Conservation (phyloP, 805 yeast genomes). For the Ogataea henricii region DNA sequence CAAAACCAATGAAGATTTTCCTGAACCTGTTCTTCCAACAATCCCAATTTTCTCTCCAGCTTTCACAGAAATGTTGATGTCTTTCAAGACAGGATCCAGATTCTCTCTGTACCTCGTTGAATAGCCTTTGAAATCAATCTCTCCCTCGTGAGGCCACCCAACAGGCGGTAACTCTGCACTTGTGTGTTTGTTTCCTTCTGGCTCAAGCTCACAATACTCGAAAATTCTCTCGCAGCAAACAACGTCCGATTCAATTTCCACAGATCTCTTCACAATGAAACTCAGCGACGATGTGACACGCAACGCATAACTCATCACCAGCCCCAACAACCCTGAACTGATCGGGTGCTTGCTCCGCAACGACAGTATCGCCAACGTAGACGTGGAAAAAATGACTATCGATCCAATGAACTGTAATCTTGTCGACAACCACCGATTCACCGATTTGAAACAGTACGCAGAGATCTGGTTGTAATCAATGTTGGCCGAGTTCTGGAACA, state of each 20-base stretch:
- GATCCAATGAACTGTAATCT: slow-evolving; percentile 65
- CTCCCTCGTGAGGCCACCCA: slow-evolving; percentile 59
- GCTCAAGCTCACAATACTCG: slow-evolving; percentile 75
- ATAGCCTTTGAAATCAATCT: slow-evolving; percentile 50
- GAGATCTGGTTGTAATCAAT: slow-evolving; percentile 51
- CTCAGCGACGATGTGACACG: slow-evolving; percentile 55
- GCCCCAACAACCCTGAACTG: slow-evolving; percentile 62
- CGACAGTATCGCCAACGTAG: slow-evolving; percentile 46
- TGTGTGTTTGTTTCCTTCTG: slow-evolving; percentile 71
- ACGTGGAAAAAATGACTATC: slow-evolving; percentile 51
- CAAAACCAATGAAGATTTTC: slow-evolving; percentile 62
- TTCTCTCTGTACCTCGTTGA: slow-evolving; percentile 60
- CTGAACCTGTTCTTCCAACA: slow-evolving; percentile 81
- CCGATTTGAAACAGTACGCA: slow-evolving; percentile 51
- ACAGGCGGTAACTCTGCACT: slow-evolving; percentile 41
- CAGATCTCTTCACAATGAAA: slow-evolving; percentile 60
- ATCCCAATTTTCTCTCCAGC: slow-evolving; percentile 68
- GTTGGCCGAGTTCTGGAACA: slow-evolving; percentile 50
- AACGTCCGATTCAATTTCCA: slow-evolving; percentile 62
- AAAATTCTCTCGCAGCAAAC: slow-evolving; percentile 90
- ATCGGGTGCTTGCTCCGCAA: slow-evolving; percentile 44
- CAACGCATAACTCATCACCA: slow-evolving; percentile 64
- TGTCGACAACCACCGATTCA: slow-evolving; percentile 66
- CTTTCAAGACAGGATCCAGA: slow-evolving; percentile 58
- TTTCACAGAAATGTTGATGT: slow-evolving; percentile 47